phyloP scores from a whole-genome alignment of 768 basidiomycete genomes.

The Panellus pusillus region DNA sequence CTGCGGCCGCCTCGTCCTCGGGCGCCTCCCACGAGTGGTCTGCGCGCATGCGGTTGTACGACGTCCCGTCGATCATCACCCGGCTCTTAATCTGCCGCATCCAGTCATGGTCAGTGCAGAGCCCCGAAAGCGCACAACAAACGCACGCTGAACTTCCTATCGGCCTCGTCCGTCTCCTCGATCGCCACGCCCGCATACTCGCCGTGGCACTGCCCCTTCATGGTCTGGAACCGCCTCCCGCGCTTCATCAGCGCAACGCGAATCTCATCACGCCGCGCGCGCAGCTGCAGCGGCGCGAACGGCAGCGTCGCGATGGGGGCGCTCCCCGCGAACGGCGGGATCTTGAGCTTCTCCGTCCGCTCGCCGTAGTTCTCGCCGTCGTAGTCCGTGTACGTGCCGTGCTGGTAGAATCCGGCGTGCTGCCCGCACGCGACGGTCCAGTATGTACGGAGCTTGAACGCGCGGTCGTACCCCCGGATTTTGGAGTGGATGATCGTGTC shows the following conservation, averaged over 20 bases:
- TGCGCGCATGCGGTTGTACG: constrained; percentile 10
- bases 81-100: constrained; percentile 9
- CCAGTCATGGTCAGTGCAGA: neutral
- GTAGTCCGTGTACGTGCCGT: constrained; percentile 9
- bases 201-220: constrained; percentile 16
- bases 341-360: constrained; percentile 6
- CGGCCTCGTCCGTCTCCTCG: constrained; percentile 4
- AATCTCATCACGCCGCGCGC: constrained; percentile 61
- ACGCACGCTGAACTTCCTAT: constrained; percentile 13
- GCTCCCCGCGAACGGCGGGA: constrained; percentile 13
- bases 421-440: constrained; percentile 8
- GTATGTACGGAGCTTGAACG: constrained; percentile 10
- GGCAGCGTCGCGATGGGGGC: constrained; percentile 5
- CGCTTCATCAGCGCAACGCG: constrained; percentile 43
- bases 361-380: constrained; percentile 17
- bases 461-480: constrained; percentile 16
- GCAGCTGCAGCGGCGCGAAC: constrained; percentile 48
- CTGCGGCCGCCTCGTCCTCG: constrained; percentile 5
- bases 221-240: constrained; percentile 14
- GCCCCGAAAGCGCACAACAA: neutral
- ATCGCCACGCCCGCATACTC: constrained; percentile 17
- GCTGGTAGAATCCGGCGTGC: constrained; percentile 4
- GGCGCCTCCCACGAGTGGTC: constrained; percentile 6
- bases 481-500: constrained; percentile 14
- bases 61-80: constrained; percentile 13